phyloP scores from a whole-genome alignment of 352 stramenopile species.

The Pythium graminicola region DNA sequence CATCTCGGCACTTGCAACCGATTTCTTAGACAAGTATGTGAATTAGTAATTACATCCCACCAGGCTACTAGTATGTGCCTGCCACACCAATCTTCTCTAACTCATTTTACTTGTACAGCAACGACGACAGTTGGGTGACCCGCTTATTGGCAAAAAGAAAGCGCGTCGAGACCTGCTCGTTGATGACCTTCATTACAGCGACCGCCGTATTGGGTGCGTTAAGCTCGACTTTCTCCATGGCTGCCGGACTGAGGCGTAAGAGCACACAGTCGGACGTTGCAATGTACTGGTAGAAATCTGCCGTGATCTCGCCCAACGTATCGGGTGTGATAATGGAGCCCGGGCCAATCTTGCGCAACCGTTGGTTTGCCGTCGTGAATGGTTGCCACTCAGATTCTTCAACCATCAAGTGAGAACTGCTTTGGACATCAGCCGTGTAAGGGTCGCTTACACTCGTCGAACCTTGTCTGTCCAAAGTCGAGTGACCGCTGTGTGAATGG shows the following conservation, averaged over 20 bases:
- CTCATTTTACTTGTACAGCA: slow-evolving; percentile 55
- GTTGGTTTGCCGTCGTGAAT: slow-evolving; percentile 53
- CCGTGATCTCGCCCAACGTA: slow-evolving; percentile 19
- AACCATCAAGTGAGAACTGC: slow-evolving; percentile 24
- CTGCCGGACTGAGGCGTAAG: slow-evolving; percentile 44
- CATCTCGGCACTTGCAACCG: slow-evolving; percentile 62
- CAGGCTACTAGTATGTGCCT: too few species aligned
- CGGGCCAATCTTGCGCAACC: slow-evolving; percentile 67
- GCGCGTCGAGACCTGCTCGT: slow-evolving; percentile 43
- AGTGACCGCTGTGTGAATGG: too few species aligned
- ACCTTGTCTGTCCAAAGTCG: too few species aligned
- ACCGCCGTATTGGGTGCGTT: slow-evolving; percentile 61
- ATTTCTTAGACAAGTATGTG: slow-evolving; percentile 42
- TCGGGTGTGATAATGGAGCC: slow-evolving; percentile 68
- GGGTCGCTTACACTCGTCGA: too few species aligned
- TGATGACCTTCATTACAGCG: slow-evolving; percentile 68
- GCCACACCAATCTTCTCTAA: neutral
- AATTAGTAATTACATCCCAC: slow-evolving; percentile 3
- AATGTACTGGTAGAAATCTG: slow-evolving; percentile 53
- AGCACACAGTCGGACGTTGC: slow-evolving; percentile 60
- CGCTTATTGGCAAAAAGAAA: slow-evolving; percentile 72
- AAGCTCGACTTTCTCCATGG: slow-evolving; percentile 51
- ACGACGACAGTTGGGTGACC: slow-evolving; percentile 65
- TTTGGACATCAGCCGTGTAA: too few species aligned
- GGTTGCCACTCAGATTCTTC: slow-evolving; percentile 57